Evolutionary conservation across 164 flowering plant genomes (phyloP), one percentile per base, ranked within the genome.

Genomic region (Aristolochia californica): DNA sequence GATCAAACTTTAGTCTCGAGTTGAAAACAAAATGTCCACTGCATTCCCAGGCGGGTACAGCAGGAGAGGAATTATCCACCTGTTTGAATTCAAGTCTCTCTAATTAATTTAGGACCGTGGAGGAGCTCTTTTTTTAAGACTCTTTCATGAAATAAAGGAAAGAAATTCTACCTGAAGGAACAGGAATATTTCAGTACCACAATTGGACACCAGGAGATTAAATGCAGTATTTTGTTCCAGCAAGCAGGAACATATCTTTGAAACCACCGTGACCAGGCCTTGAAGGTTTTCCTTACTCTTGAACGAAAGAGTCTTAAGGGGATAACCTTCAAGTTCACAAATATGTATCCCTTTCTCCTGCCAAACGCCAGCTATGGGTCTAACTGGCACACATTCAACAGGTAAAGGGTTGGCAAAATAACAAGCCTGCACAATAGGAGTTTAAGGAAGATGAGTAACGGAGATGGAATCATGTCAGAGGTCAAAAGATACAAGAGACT

Each of bases 31-130:
- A 61, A 59, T 75, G 56, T 5, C 78, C 75, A 15, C 65, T 70
- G 50, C 75, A 75, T 48, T 69, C 75, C 75, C 75, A 72, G 62
- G 75, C 71, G 22, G 73, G 61, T 59, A 18, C 16, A 14, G 60
- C 38, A n/a, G 45, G 22, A 27, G 17, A 24, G 21, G 50, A 11
- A 5, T 17, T 56, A 57, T 49, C 48, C 71, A 59, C 47, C 27
- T 18, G 25, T 40, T n/a, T 53, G 20, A 53, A 2, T 34, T 5
- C 10, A 8, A 54, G 1, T 15, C n/a, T 8, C 21, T 25, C 43
- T 15, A 15, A 12, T 26, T 27, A 54, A 16, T 12, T 24, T 13
- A 28, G 14, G n/a, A 54, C 16, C 2, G 2, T 5, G 1, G 28
- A 11, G 43, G 4, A 4, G 38, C 30, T 27, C 10, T n/a, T 22